These are phyloP conservation scores for Scleroderma bovista DNA, from an alignment of 768 basidiomycete genomes.

Conservation along the genomic window DNA sequence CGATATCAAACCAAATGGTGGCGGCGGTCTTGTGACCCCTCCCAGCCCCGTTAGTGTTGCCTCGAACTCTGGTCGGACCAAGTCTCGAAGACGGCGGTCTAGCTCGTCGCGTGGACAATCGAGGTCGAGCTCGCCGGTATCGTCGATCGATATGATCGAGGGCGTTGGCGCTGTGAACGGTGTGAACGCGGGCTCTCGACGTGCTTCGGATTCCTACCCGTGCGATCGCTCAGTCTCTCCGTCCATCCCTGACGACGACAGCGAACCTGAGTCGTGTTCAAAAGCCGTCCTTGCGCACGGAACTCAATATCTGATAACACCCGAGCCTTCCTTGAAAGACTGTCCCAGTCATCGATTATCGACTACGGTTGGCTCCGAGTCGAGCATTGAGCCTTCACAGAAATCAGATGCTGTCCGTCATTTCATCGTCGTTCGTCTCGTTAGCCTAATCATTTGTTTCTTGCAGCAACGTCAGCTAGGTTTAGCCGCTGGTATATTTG, in stretches of 20 bases:
- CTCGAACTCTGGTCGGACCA: conserved; percentile 48
- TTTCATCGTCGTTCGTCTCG: conserved; percentile 13
- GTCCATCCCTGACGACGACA: conserved; percentile 22
- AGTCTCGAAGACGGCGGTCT: conserved; percentile 38
- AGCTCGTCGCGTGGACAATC: conserved; percentile 37
- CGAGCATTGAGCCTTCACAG: conserved; percentile 15
- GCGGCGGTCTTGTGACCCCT: conserved; percentile 62
- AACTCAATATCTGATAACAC: conserved; percentile 25
- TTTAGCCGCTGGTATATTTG: conserved; percentile 54
- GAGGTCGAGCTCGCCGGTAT: conserved; percentile 30
- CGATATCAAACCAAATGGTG: conserved; percentile 24
- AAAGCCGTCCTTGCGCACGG: conserved; percentile 11
- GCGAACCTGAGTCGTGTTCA: conserved; percentile 23
- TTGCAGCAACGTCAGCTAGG: conserved; percentile 23
- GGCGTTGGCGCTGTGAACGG: conserved; percentile 16
- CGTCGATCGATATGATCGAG: conserved; percentile 31
- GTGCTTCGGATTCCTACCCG: conserved; percentile 17
- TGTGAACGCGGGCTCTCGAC: conserved; percentile 18
- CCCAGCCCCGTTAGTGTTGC: conserved; percentile 71
- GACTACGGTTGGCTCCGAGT: conserved; percentile 7
- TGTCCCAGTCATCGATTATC: conserved; percentile 18
- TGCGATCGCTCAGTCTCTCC: conserved; percentile 27
- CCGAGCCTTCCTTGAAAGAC: conserved; percentile 27
- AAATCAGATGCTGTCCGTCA: conserved; percentile 24
- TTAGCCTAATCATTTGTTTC: conserved; percentile 15